These are phyloP conservation scores for Wallacemonas collosoma DNA, from an alignment of 208 protist species.

Conservation along the genomic window DNA sequence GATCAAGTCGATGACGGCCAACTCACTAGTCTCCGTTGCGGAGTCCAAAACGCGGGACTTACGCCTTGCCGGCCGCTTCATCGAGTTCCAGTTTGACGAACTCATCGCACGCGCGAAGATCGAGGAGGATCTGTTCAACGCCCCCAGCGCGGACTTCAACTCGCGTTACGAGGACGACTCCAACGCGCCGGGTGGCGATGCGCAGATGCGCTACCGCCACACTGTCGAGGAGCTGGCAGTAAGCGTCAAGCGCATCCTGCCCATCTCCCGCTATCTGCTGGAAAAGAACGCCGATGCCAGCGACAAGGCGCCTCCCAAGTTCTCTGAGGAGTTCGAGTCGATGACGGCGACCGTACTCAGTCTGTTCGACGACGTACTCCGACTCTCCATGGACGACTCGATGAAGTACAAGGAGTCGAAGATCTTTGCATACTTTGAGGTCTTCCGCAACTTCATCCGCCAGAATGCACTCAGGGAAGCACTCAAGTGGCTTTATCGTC, in stretches of 20 bases:
- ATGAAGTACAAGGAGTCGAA: conserved; percentile 85
- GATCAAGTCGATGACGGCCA: conserved; percentile 77
- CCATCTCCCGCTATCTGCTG: conserved; percentile 65
- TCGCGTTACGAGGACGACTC: conserved; percentile 66
- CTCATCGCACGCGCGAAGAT: conserved; percentile 61
- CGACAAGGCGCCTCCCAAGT: conserved; percentile 38
- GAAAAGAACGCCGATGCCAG: conserved; percentile 30
- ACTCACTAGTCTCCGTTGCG: conserved; percentile 80
- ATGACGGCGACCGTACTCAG: conserved; percentile 75
- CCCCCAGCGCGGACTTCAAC: conserved; percentile 44
- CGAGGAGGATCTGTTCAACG: conserved; percentile 51
- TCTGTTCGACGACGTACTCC: conserved; percentile 85
- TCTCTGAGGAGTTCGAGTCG: conserved; percentile 71
- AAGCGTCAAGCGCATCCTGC: conserved; percentile 59
- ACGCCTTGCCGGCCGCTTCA: conserved; percentile 79
- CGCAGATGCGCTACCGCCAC: conserved; percentile 62
- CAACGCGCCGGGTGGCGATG: conserved; percentile 50
- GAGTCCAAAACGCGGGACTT: conserved; percentile 80
- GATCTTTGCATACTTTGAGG: conserved; percentile 78
- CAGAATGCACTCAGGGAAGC: conserved; percentile 82
- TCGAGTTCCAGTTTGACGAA: conserved; percentile 83
- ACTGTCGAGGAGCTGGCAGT: conserved; percentile 47
- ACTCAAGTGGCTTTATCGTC: conserved; percentile 82
- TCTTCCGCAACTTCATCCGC: conserved; percentile 80
- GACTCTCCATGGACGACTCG: conserved; percentile 68